A percentile compares a stretch with the other conserved stretches of the same genome.
Conservation (phyloP, 140 eudicot genomes). For the Oenanthe javanica region DNA sequence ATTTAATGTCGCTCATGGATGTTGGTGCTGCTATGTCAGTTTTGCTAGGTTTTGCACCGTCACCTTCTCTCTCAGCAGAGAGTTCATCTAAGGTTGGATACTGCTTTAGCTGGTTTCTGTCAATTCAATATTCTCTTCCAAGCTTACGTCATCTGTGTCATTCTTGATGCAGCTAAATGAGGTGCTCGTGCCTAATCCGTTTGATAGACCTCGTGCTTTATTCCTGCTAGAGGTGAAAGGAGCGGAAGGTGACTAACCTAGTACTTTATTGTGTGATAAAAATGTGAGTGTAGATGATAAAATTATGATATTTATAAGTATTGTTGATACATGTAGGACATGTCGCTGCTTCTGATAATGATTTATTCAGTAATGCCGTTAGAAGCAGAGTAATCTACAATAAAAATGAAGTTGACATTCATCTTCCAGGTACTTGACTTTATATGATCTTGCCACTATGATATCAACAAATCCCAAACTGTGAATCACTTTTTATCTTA, state of each 20-base stretch:
- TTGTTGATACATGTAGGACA: conserved; percentile 24
- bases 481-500: not conserved
- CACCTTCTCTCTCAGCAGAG: conserved; percentile 54
- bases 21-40: conserved; percentile 81
- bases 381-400: conserved; percentile 36
- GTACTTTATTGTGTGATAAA: not conserved
- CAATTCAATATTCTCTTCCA: not conserved
- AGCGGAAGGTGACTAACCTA: conserved; percentile 44
- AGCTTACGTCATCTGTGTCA: conserved; percentile 6
- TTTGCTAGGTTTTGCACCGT: conserved; percentile 85
- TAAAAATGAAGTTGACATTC: conserved; percentile 37
- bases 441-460: not conserved
- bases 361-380: conserved; percentile 29
- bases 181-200: conserved; percentile 78
- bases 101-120: not conserved
- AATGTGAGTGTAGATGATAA: not conserved
- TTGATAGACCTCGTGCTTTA: conserved; percentile 66
- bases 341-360: conserved; percentile 23
- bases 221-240: conserved; percentile 66
- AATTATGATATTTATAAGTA: not conserved
- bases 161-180: conserved; percentile 65
- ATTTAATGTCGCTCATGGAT: conserved; percentile 52
- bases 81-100: conserved; percentile 70
- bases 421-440: conserved; percentile 48
- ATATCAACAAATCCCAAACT: not conserved